These are phyloP conservation scores for Rhynchosporium secalis DNA, from an alignment of 2,329 filamentous ascomycete species.

Conservation along the genomic window DNA sequence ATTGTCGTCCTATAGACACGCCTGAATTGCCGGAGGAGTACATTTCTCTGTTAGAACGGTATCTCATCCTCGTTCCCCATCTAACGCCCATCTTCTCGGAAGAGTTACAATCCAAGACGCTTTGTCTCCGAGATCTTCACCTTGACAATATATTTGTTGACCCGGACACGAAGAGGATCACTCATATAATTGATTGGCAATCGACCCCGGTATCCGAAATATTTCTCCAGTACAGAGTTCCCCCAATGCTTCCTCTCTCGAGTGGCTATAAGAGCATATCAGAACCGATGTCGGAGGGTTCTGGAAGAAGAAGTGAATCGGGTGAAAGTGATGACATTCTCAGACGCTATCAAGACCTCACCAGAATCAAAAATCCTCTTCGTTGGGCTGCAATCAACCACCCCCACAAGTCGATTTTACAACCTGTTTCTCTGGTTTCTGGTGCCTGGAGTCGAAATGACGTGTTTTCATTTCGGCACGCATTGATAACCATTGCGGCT, in stretches of 20 bases:
- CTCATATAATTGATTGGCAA: slow-evolving; percentile 46
- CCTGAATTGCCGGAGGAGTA: slow-evolving; percentile 27
- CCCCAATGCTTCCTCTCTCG: slow-evolving; percentile 21
- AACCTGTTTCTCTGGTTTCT: slow-evolving; percentile 20
- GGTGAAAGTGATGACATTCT: slow-evolving; percentile 15
- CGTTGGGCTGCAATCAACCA: slow-evolving; percentile 20
- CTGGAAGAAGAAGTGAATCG: slow-evolving; percentile 4
- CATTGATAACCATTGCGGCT: slow-evolving; percentile 8
- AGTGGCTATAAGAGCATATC: slow-evolving; percentile 8
- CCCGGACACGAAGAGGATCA: slow-evolving; percentile 40
- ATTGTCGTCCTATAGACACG: slow-evolving; percentile 19
- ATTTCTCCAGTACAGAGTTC: slow-evolving; percentile 23
- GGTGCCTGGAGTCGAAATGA: slow-evolving; percentile 22
- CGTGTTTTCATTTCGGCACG: slow-evolving; percentile 20
- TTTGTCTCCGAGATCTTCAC: slow-evolving; percentile 46
- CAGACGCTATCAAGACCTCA: slow-evolving; percentile 21
- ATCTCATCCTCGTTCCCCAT: slow-evolving; percentile 23
- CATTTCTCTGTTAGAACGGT: slow-evolving; percentile 27
- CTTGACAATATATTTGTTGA: slow-evolving; percentile 39
- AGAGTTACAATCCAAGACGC: slow-evolving; percentile 12
- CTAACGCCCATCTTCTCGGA: slow-evolving; percentile 18
- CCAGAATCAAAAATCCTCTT: slow-evolving; percentile 13
- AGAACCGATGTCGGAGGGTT: slow-evolving; percentile 8
- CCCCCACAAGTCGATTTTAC: slow-evolving; percentile 13
- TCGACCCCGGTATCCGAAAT: slow-evolving; percentile 26